These are phyloP conservation scores for Fusarium setosum DNA, from an alignment of 2,329 filamentous ascomycete genomes.

Conservation along the genomic window DNA sequence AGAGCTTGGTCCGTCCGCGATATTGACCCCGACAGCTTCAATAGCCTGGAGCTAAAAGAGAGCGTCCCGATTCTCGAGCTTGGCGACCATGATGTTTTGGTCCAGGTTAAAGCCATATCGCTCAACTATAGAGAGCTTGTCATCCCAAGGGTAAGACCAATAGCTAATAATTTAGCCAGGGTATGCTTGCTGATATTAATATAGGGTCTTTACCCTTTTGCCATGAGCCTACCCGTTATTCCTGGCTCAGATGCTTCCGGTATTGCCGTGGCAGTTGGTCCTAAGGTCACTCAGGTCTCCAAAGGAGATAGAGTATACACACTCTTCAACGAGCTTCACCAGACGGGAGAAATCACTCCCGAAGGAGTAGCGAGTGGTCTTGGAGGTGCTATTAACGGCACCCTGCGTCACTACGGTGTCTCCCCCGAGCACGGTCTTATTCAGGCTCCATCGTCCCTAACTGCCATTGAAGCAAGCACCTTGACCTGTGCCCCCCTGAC, in stretches of 20 bases:
- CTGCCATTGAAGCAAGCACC: slow-evolving; percentile 64
- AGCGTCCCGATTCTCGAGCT: background rate
- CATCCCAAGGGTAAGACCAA: background rate
- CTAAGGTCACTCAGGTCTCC: slow-evolving; percentile 60
- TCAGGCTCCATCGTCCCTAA: slow-evolving; percentile 66
- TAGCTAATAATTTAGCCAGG: background rate
- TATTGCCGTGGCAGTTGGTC: slow-evolving; percentile 62
- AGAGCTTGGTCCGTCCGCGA: background rate
- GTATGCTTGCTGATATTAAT: background rate
- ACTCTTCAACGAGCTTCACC: slow-evolving; percentile 70
- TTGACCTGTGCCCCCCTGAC: slow-evolving; percentile 72
- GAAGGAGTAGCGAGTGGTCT: slow-evolving; percentile 64
- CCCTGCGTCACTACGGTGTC: slow-evolving; percentile 73
- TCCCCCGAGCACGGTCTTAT: slow-evolving; percentile 78
- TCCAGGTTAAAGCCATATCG: background rate
- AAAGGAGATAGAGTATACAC: slow-evolving; percentile 67
- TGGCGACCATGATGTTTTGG: background rate
- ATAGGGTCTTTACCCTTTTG: slow-evolving; percentile 53
- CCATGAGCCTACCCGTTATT: slow-evolving; percentile 56
- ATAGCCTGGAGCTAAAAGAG: background rate
- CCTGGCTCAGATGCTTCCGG: slow-evolving; percentile 66
- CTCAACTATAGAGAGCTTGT: background rate
- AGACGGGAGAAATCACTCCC: slow-evolving; percentile 55
- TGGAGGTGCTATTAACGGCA: slow-evolving; percentile 76
- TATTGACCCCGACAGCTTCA: background rate